These are phyloP conservation scores for Penicillium parvum DNA, from an alignment of 495 filamentous ascomycete genomes.

Conservation along the genomic window DNA sequence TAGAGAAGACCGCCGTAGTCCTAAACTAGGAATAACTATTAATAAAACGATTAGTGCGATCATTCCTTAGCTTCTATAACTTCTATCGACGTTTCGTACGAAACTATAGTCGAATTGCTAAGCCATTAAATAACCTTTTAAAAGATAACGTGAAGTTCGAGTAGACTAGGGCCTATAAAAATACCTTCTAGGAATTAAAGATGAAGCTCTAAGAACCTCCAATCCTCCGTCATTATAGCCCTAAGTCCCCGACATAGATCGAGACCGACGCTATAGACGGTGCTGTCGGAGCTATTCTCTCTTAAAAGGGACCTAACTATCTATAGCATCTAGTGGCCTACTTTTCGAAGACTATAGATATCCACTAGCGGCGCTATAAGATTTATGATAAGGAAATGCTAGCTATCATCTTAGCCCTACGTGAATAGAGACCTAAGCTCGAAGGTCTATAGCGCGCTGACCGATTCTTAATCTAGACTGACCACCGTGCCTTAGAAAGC, in stretches of 20 bases:
- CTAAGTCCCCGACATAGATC: background rate
- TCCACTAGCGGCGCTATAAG: constrained; percentile 23
- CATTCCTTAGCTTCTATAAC: constrained; percentile 29
- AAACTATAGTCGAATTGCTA: constrained; percentile 16
- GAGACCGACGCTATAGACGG: constrained; percentile 19
- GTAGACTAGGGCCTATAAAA: background rate
- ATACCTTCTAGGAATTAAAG: constrained; percentile 12
- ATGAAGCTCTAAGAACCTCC: background rate
- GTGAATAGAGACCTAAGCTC: constrained; percentile 13
- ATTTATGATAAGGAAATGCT: constrained; percentile 29
- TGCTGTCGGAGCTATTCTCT: constrained; percentile 10
- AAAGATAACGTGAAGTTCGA: background rate
- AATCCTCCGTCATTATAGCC: constrained; percentile 13
- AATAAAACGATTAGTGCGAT: constrained; percentile 8
- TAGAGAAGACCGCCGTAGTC: constrained; percentile 18
- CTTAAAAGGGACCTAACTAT: constrained; percentile 4
- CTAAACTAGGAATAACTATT: constrained; percentile 7
- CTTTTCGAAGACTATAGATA: constrained; percentile 20
- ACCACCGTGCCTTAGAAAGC: constrained; percentile 6
- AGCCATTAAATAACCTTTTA: constrained; percentile 1
- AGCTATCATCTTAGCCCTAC: constrained; percentile 10
- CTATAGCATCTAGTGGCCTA: constrained; percentile 15
- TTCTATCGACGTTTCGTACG: constrained; percentile 30
- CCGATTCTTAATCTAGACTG: constrained; percentile 4
- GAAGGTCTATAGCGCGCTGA: constrained; percentile 2